Conservation (phyloP, 495 filamentous ascomycete species). For the Glutinoglossum americanum region DNA sequence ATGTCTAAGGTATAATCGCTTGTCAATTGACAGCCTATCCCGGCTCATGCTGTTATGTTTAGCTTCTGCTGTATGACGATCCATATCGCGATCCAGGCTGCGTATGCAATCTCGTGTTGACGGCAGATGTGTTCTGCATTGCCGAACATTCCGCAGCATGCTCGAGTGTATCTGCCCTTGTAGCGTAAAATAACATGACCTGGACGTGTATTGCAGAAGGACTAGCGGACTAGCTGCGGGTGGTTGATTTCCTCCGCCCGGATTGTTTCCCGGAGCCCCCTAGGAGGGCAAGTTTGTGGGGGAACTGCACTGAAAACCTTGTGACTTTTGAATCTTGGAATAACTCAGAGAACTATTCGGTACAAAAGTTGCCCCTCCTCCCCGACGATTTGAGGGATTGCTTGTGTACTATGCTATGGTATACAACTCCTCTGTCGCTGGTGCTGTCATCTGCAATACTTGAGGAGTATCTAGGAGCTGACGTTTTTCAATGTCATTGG, state of each 20-base stretch:
- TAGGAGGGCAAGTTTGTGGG: not conserved
- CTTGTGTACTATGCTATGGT: not conserved
- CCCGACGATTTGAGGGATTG: not conserved
- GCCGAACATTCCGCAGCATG: not conserved
- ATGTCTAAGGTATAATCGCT: not conserved
- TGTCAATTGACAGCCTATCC: not conserved
- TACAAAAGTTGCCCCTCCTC: constrained; percentile 1
- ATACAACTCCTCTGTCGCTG: not conserved
- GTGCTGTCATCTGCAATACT: not conserved
- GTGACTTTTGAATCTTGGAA: constrained; percentile 1
- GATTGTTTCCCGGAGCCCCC: not conserved
- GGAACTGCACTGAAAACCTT: not conserved
- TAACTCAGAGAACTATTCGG: not conserved
- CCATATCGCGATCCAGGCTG: not conserved
- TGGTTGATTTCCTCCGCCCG: not conserved
- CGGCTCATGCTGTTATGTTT: not conserved
- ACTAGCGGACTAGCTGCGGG: not conserved
- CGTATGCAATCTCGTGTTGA: not conserved
- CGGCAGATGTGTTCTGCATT: not conserved
- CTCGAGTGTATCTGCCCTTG: not conserved
- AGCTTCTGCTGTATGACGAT: not conserved
- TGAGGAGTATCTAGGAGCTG: not conserved
- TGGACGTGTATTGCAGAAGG: not conserved
- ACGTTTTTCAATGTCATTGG: not conserved
- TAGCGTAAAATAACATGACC: not conserved